Conservation (phyloP, 306 rosid genomes). For the Vigna radiata region DNA sequence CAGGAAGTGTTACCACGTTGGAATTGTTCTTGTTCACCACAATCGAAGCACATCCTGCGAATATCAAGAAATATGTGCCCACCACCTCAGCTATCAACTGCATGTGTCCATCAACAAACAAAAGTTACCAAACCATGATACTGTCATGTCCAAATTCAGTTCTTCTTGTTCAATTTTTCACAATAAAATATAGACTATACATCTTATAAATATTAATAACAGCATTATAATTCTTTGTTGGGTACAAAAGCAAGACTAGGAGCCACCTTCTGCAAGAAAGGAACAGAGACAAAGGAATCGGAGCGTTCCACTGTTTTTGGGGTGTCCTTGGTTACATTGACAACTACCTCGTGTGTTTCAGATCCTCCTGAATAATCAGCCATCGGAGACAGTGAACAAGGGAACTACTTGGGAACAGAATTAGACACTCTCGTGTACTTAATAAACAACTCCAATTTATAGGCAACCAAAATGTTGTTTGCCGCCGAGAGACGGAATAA, state of each 20-base stretch:
- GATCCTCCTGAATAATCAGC: constrained; percentile 51
- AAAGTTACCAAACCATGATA: background rate
- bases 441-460: constrained; percentile 52
- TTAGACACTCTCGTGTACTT: background rate
- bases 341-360: constrained; percentile 49
- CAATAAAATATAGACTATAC: background rate
- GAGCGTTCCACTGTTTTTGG: constrained; percentile 33
- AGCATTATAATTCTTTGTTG: background rate
- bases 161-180: background rate
- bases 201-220: background rate
- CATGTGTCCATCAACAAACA: constrained; percentile 15
- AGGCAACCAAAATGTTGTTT: constrained; percentile 38
- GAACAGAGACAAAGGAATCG: constrained; percentile 39
- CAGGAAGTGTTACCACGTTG: constrained; percentile 64
- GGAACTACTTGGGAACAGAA: background rate
- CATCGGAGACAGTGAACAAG: constrained; percentile 46
- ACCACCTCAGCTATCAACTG: constrained; percentile 80
- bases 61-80: constrained; percentile 83
- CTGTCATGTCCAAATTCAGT: background rate
- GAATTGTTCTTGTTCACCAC: constrained; percentile 58
- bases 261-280: constrained; percentile 78
- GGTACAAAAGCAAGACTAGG: background rate
- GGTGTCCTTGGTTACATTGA: constrained; percentile 53
- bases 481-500: background rate
- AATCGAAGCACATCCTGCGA: constrained; percentile 77